These are phyloP conservation scores for Talaromyces trachyspermus DNA, from an alignment of 495 filamentous ascomycete species.

Conservation along the genomic window DNA sequence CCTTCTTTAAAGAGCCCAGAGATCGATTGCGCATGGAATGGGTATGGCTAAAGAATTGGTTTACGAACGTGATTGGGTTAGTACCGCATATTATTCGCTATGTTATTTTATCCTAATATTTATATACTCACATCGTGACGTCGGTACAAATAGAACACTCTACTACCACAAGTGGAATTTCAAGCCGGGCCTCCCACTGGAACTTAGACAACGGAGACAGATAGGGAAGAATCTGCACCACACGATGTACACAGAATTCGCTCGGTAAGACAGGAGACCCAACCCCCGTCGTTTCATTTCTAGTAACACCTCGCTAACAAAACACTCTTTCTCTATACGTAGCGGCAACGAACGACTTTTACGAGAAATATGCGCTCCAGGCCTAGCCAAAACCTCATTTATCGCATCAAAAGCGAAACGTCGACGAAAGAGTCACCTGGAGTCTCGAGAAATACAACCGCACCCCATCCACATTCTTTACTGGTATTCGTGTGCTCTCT, in stretches of 20 bases:
- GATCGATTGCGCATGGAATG: conserved; percentile 41
- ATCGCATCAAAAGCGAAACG: conserved; percentile 49
- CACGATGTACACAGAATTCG: conserved; percentile 66
- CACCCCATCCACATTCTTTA: conserved; percentile 37
- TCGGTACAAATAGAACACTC: conserved; percentile 37
- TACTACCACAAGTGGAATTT: conserved; percentile 30
- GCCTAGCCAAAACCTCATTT: conserved; percentile 48
- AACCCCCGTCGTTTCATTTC: neutral
- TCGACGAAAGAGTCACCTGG: conserved; percentile 51
- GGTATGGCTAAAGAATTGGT: conserved; percentile 32
- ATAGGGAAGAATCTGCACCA: conserved; percentile 50
- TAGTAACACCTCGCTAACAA: conserved; percentile 1
- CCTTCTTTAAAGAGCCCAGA: conserved; percentile 43
- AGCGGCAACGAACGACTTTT: conserved; percentile 54
- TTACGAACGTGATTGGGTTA: conserved; percentile 36
- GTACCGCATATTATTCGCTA: conserved; percentile 7
- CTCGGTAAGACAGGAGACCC: conserved; percentile 53
- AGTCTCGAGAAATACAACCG: conserved; percentile 55
- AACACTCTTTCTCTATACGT: too few relatives aligned
- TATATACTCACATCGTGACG: too few relatives aligned
- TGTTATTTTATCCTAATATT: neutral
- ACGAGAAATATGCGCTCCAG: conserved; percentile 49
- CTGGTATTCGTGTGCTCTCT: conserved; percentile 47
- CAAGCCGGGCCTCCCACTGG: conserved; percentile 24
- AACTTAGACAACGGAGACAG: conserved; percentile 31